Evolutionary conservation across 768 basidiomycete species (phyloP), one percentile per base, ranked within the genome.

Genomic region (Russula compacta): DNA sequence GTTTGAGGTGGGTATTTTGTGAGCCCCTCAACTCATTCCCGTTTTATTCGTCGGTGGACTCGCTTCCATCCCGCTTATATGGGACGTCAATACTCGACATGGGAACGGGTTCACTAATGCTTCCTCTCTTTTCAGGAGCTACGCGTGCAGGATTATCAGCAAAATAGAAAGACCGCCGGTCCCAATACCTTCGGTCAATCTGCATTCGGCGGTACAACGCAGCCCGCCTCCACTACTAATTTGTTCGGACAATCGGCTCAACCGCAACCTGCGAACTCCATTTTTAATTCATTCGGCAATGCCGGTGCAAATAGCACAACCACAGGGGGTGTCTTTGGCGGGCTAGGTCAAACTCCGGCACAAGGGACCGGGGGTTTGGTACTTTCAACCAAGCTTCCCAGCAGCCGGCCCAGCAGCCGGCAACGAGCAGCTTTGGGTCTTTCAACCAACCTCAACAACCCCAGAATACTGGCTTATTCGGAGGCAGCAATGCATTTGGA

Each of bases 121-220:
- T 29, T 46, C 21, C n/a, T 38, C 21, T 24, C 32, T 50, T 50
- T 4, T 33, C 63, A 79, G 76, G 79, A 81, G 72, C 67, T 81
- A 6, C 77, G 79, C 35, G 35, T 71, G 21, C 78, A 80, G 73
- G 79, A 81, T 66, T 81, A 81, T 59, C 70, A 72, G 21, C 77
- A 78, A 49, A 74, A 74, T 40, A 71, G 79, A 21, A 81, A 81
- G 63, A 75, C 77, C 0, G 76, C 76, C 1, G 68, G 66, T 4
- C 36, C 69, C 12, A 64, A 66, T 2, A 67, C 68, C 10, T 77
- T 76, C 57, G 73, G 73, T 11, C 61, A 60, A 15, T 68, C 73
- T 32, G 59, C 71, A 10, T 76, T 78, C 44, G 76, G 73, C 14
- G 60, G 65, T 8, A 59, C 71, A 19, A 58, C 69, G 9, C 69